These are phyloP conservation scores for Linum tenue DNA, from an alignment of 345 rosid species.

Conservation along the genomic window DNA sequence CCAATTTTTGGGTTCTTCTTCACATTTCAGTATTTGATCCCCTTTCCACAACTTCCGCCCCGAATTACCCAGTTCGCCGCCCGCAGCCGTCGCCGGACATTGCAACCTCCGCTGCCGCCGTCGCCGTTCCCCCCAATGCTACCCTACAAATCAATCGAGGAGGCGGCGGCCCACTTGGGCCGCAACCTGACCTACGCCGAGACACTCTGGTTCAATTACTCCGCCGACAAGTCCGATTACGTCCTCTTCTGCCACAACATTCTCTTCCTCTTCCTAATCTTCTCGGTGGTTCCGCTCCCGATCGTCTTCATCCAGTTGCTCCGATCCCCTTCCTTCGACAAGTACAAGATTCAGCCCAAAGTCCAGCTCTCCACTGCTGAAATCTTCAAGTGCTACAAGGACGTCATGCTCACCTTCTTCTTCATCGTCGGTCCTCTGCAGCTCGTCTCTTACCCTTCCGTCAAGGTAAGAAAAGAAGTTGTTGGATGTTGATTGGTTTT, in stretches of 20 bases:
- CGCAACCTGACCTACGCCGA: slow-evolving; percentile 12
- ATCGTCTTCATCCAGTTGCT: slow-evolving; percentile 9
- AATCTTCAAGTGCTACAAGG: slow-evolving; percentile 15
- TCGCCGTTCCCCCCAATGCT: slow-evolving; percentile 6
- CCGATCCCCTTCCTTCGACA: slow-evolving; percentile 2
- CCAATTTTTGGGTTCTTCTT: too few relatives aligned
- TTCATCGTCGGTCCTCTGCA: slow-evolving; percentile 14
- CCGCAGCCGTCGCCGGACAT: too few relatives aligned
- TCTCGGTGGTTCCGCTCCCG: slow-evolving; percentile 13
- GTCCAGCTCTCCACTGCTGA: slow-evolving; percentile 7
- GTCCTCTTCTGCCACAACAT: slow-evolving; percentile 19
- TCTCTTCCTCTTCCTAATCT: slow-evolving; percentile 14
- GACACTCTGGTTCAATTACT: slow-evolving; percentile 20
- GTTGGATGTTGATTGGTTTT: neutral
- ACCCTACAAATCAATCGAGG: slow-evolving; percentile 5
- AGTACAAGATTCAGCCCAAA: slow-evolving; percentile 19
- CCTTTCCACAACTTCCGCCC: too few relatives aligned
- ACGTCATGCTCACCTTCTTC: slow-evolving; percentile 9
- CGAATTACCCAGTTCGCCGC: too few relatives aligned
- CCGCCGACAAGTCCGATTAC: slow-evolving; percentile 15
- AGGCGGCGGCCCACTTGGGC: slow-evolving; percentile 16
- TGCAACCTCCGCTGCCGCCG: too few relatives aligned
- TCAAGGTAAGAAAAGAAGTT: slow-evolving; percentile 8
- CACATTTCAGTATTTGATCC: too few relatives aligned
- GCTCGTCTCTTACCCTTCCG: slow-evolving; percentile 17